These are phyloP conservation scores for Cladosporium cucumerinum DNA, from an alignment of 2,329 filamentous ascomycete genomes.

Conservation along the genomic window DNA sequence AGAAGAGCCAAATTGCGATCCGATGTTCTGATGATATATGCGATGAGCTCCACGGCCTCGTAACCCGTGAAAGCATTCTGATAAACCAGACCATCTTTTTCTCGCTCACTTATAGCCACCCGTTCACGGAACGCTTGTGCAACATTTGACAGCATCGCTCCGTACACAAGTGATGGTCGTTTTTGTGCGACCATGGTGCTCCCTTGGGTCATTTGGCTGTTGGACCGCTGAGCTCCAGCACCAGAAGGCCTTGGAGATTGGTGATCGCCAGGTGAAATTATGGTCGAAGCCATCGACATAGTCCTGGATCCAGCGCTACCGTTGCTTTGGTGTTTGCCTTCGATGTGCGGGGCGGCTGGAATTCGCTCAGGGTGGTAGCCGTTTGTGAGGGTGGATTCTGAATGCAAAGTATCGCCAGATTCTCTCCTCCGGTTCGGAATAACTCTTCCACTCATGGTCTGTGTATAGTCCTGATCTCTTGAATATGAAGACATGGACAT, in stretches of 20 bases:
- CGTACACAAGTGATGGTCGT: conserved; percentile 83
- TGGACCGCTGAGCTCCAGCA: conserved; percentile 34
- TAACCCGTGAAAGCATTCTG: conserved; percentile 95
- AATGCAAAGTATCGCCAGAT: conserved; percentile 38
- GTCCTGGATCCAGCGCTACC: conserved; percentile 56
- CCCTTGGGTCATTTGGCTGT: conserved; percentile 34
- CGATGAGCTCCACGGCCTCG: conserved; percentile 91
- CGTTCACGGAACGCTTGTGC: conserved; percentile 88
- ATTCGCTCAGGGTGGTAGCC: conserved; percentile 28
- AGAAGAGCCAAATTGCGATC: conserved; percentile 91
- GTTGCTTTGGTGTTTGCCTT: conserved; percentile 30
- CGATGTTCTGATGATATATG: conserved; percentile 94
- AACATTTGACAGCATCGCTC: conserved; percentile 87
- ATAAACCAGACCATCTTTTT: conserved; percentile 95
- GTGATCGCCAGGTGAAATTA: conserved; percentile 50
- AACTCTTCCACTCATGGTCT: conserved; percentile 88
- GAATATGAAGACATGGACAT: conserved; percentile 93
- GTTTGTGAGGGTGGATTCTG: conserved; percentile 29
- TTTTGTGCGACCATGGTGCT: conserved; percentile 57
- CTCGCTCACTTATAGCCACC: conserved; percentile 80
- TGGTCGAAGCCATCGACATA: conserved; percentile 90
- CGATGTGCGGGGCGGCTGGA: conserved; percentile 24
- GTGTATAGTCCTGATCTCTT: conserved; percentile 70
- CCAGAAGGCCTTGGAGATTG: conserved; percentile 29
- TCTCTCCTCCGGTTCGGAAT: conserved; percentile 74